Conservation (phyloP, 116 monocot species). For the Dioscorea cayenensis region DNA sequence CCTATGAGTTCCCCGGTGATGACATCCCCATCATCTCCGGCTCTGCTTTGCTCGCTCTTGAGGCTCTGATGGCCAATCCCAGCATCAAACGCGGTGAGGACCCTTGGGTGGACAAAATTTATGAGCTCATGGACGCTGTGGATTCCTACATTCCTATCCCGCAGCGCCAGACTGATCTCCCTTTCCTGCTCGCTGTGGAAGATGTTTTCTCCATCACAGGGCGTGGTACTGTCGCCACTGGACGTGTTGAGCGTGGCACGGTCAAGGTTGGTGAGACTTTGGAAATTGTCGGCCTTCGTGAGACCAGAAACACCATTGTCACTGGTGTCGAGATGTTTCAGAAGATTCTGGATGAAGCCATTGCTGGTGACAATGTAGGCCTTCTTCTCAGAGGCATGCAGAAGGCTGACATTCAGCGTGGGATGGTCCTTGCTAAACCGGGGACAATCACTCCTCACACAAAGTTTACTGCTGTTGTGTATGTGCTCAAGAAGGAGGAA, state of each 20-base stretch:
- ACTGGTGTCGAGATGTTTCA: conserved; percentile 98
- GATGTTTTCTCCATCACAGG: conserved; percentile 99
- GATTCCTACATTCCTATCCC: conserved; percentile 88
- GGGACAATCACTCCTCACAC: conserved; percentile 92
- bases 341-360: conserved; percentile 83
- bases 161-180: conserved; percentile 75
- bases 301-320: conserved; percentile 70
- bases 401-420: conserved; percentile 78
- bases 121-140: conserved; percentile 69
- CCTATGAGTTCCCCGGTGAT: conserved; percentile 88
- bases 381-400: conserved; percentile 78
- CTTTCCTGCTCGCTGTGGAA: conserved; percentile 84
- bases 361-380: conserved; percentile 86
- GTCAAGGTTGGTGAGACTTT: conserved; percentile 72
- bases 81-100: conserved; percentile 73
- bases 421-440: conserved; percentile 87
- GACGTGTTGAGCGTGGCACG: conserved; percentile 77
- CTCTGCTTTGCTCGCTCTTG: conserved; percentile 88
- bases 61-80: conserved; percentile 64
- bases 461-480: conserved; percentile 83
- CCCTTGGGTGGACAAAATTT: conserved; percentile 86
- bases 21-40: conserved; percentile 87
- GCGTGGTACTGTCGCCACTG: conserved; percentile 92
- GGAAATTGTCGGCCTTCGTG: conserved; percentile 72
- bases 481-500: conserved; percentile 93